Conservation (phyloP, 768 basidiomycete genomes). For the Fomitopsis serialis region DNA sequence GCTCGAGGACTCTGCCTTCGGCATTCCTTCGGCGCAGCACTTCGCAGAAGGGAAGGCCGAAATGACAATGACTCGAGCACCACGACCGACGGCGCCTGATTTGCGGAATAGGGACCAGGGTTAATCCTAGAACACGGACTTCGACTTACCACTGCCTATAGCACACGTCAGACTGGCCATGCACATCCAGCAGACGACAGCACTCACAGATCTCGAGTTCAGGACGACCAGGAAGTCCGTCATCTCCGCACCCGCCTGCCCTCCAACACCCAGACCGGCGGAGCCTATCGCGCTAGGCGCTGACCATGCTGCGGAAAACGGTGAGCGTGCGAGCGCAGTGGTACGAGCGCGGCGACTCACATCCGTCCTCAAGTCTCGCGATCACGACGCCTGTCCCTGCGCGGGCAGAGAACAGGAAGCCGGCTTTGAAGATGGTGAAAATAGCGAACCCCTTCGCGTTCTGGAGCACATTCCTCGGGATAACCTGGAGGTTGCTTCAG, state of each 20-base stretch:
- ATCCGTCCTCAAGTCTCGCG: slow-evolving; percentile 72
- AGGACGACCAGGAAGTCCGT: slow-evolving; percentile 90
- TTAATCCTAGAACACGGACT: not conserved
- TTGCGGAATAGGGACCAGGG: not conserved
- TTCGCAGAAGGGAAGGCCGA: too few relatives aligned
- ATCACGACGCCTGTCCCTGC: slow-evolving; percentile 89
- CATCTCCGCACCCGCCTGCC: slow-evolving; percentile 79
- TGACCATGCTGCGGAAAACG: slow-evolving; percentile 64
- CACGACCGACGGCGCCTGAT: not conserved
- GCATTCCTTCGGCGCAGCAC: too few relatives aligned
- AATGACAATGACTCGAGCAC: not conserved
- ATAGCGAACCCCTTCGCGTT: slow-evolving; percentile 80
- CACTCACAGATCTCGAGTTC: slow-evolving; percentile 70
- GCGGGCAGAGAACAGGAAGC: slow-evolving; percentile 65
- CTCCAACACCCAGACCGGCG: slow-evolving; percentile 85
- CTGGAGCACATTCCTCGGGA: slow-evolving; percentile 50
- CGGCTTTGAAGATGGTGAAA: slow-evolving; percentile 78
- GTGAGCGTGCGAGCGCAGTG: not conserved
- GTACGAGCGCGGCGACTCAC: slow-evolving; percentile 39
- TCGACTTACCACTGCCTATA: slow-evolving; percentile 45
- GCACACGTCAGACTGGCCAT: not conserved
- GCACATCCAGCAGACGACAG: not conserved
- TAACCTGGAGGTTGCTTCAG: slow-evolving; percentile 32
- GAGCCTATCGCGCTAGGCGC: slow-evolving; percentile 94
- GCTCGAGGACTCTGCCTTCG: too few relatives aligned